Evolutionary conservation across 108 stramenopile genomes (phyloP), one percentile per base, ranked within the genome.

Genomic region (Fistulifera pelliculosa): DNA sequence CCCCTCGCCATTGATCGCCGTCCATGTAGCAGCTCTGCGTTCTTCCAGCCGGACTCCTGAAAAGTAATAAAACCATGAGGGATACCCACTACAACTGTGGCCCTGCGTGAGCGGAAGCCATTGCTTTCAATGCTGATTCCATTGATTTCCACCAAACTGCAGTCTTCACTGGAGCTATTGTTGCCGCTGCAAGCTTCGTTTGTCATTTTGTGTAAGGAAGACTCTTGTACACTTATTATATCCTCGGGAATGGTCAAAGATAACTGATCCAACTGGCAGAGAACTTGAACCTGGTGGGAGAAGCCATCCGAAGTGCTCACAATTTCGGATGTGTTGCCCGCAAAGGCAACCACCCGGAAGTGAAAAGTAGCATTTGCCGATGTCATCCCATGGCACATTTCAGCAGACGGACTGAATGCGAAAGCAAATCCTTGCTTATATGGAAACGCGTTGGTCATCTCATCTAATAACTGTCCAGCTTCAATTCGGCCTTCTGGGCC

Each of bases 301-400:
- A 47, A 18, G 44, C 19, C 47, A 12, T 40, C 19, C 5, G 70
- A 71, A 38, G 50, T 54, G 40, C 70, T 71, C 11, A 56, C 16
- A n/a, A 71, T 49, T 23, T 35, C 31, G 31, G 19, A 18, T 4
- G 26, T 39, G 38, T 56, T 40, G 7, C 24, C 44, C 18, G n/a
- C 57, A 25, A 57, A 58, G 27, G 70, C 62, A 21, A 71, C 59
- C 24, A 58, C 54, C 2, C 63, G 63, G 45, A 54, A 71, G 23
- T 25, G 16, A 35, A 70, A 60, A 35, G 31, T 35, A 35, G 31
- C 31, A 1, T 31, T 57, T n/a, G 55, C 50, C 24, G 62, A 41
- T 23, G 43, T 24, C 1, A 10, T 10, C 1, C 14, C 35, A 0
- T 35, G 31, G 35, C 68, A 69, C 27, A 51, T 21, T 18, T 47